These are phyloP conservation scores for Anisodus acutangulus DNA, from an alignment of 257 asterid genomes.

Conservation along the genomic window DNA sequence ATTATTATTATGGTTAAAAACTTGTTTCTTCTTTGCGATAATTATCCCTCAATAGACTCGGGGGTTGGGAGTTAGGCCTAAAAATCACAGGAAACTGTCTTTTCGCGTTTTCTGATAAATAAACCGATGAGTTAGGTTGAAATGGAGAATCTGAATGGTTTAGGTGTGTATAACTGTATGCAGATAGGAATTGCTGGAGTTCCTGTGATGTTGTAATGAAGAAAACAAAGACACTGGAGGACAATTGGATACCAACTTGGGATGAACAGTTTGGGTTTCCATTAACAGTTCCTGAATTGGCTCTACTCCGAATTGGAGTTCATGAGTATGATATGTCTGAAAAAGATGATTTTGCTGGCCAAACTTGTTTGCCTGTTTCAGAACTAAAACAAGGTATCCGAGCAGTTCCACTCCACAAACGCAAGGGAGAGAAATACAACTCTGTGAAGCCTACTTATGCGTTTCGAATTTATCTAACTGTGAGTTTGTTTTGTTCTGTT, in stretches of 20 bases:
- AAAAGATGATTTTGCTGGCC: slow-evolving; percentile 85
- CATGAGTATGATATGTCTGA: slow-evolving; percentile 86
- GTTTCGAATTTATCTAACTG: slow-evolving; percentile 61
- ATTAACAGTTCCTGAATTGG: slow-evolving; percentile 73
- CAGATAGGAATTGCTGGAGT: slow-evolving; percentile 97
- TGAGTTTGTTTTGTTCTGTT: not conserved
- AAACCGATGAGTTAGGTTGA: not conserved
- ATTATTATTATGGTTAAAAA: not conserved
- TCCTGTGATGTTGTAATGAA: slow-evolving; percentile 64
- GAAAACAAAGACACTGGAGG: slow-evolving; percentile 72
- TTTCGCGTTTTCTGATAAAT: not conserved
- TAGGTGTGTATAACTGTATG: not conserved
- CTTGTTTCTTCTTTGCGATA: not conserved
- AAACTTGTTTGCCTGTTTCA: slow-evolving; percentile 67
- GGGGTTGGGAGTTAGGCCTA: not conserved
- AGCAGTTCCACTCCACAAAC: slow-evolving; percentile 67
- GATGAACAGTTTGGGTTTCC: slow-evolving; percentile 72
- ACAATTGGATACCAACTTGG: slow-evolving; percentile 85
- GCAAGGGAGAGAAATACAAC: slow-evolving; percentile 63
- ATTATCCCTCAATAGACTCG: not conserved
- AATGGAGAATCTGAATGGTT: not conserved
- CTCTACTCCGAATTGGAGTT: slow-evolving; percentile 74
- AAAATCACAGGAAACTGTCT: not conserved
- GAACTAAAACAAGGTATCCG: slow-evolving; percentile 80
- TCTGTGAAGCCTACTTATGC: slow-evolving; percentile 82